Percentiles rank a stretch among this genome's conserved stretches.
Conservation (phyloP, 345 rosid species). For the Laguncularia racemosa region DNA sequence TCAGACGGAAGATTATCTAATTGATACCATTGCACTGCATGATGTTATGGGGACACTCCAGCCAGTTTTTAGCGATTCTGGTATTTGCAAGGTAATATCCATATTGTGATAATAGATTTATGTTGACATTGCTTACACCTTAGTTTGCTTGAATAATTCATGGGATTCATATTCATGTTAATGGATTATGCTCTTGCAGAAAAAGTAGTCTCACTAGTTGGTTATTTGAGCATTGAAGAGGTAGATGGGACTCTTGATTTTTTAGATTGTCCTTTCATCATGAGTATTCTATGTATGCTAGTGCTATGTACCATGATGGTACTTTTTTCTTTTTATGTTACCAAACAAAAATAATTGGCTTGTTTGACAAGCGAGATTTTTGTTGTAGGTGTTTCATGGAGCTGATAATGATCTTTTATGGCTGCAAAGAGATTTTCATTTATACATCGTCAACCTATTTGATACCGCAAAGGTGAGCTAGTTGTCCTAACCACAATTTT, state of each 20-base stretch:
- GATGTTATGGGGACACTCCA: constrained; percentile 62
- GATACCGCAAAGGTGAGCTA: constrained; percentile 85
- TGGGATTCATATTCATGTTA: too few relatives aligned
- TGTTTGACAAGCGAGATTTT: constrained; percentile 2
- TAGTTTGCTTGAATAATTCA: too few relatives aligned
- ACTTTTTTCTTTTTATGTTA: too few relatives aligned
- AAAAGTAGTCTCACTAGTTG: too few relatives aligned
- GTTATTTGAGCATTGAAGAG: too few relatives aligned
- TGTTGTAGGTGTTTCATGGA: constrained; percentile 85
- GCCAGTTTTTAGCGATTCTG: constrained; percentile 64
- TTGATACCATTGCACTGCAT: constrained; percentile 76
- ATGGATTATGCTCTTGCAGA: too few relatives aligned
- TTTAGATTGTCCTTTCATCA: not conserved
- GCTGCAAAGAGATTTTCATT: constrained; percentile 94
- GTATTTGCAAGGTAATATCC: constrained; percentile 65
- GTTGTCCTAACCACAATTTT: too few relatives aligned
- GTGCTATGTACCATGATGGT: too few relatives aligned
- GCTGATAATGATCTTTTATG: constrained; percentile 92
- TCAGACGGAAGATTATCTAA: constrained; percentile 51
- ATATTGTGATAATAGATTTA: not conserved
- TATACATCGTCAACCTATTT: constrained; percentile 82
- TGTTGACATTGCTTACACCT: too few relatives aligned
- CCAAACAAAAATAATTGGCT: too few relatives aligned
- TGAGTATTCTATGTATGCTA: not conserved
- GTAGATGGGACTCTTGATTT: not conserved